Conservation (phyloP, 2,329 filamentous ascomycete genomes). For the Trichoderma sp. region DNA sequence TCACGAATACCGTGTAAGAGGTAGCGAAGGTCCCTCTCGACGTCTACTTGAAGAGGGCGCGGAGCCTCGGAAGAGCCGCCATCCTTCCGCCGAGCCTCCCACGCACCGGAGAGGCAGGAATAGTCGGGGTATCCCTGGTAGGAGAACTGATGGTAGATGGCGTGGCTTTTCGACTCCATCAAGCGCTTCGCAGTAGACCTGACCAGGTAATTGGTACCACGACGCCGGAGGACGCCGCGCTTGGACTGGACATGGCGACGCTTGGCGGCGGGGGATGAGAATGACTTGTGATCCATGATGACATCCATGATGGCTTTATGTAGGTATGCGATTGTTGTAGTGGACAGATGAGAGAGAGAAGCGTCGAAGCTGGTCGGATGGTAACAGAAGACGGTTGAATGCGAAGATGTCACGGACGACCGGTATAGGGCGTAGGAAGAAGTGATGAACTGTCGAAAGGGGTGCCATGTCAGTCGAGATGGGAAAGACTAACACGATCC, state of each 20-base stretch:
- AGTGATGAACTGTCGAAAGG: slow-evolving; percentile 1
- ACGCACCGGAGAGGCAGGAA: background rate
- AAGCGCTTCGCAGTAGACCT: slow-evolving; percentile 28
- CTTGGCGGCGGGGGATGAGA: slow-evolving; percentile 9
- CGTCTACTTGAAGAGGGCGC: slow-evolving; percentile 1
- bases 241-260: slow-evolving; percentile 18
- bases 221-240: slow-evolving; percentile 21
- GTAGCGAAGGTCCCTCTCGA: slow-evolving; percentile 17
- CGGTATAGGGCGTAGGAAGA: slow-evolving; percentile 15
- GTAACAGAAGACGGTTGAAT: slow-evolving; percentile 4
- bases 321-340: slow-evolving; percentile 2
- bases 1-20: slow-evolving; percentile 3
- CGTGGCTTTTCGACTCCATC: slow-evolving; percentile 6
- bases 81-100: slow-evolving; percentile 1
- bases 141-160: slow-evolving; percentile 17
- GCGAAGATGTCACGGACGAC: slow-evolving; percentile 4
- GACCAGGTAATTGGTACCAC: slow-evolving; percentile 31
- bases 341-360: background rate
- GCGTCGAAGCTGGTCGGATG: background rate
- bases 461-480: slow-evolving; percentile 16
- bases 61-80: background rate
- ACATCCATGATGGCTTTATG: slow-evolving; percentile 8
- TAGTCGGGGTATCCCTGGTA: background rate
- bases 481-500: background rate
- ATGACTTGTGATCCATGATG: slow-evolving; percentile 15